Evolutionary conservation across 2,329 filamentous ascomycete genomes (phyloP).

Genomic region (Penicillium sp.): DNA sequence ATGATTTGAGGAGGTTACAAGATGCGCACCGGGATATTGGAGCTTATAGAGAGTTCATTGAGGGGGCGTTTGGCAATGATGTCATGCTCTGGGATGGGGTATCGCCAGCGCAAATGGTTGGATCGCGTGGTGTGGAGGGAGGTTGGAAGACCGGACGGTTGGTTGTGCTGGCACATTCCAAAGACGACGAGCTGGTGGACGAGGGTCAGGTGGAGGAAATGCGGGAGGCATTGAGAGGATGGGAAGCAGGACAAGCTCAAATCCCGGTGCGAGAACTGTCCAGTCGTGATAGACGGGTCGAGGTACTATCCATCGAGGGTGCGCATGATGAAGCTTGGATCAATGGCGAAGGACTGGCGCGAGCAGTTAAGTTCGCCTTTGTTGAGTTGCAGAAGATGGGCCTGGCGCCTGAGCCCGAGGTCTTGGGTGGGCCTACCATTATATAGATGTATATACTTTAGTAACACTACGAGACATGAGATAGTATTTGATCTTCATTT

Average conservation of each 20-base stretch:
- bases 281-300: constrained; percentile 41
- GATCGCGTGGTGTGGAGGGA: constrained; percentile 29
- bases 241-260: constrained; percentile 34
- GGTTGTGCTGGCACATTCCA: constrained; percentile 43
- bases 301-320: constrained; percentile 39
- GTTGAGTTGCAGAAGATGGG: constrained; percentile 29
- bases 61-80: constrained; percentile 44
- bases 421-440: not conserved
- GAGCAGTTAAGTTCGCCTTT: constrained; percentile 35
- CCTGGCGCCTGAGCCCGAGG: constrained; percentile 11
- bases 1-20: constrained; percentile 42
- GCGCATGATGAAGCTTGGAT: constrained; percentile 46
- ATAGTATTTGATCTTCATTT: constrained; percentile 9
- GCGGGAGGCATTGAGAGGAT: constrained; percentile 53
- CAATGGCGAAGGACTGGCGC: constrained; percentile 42
- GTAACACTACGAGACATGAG: not conserved
- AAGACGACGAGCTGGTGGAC: constrained; percentile 45
- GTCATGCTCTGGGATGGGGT: constrained; percentile 40
- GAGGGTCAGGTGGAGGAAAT: constrained; percentile 41
- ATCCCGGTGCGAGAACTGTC: constrained; percentile 8
- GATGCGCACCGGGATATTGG: constrained; percentile 32
- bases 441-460: not conserved
- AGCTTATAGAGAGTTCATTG: constrained; percentile 42
- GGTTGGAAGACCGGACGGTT: constrained; percentile 38
- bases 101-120: constrained; percentile 39